Percentiles rank a stretch among this genome's conserved stretches.
These are phyloP conservation scores for Alternaria angustiovoidea DNA, from an alignment of 2,329 filamentous ascomycete genomes.

Conservation along the genomic window DNA sequence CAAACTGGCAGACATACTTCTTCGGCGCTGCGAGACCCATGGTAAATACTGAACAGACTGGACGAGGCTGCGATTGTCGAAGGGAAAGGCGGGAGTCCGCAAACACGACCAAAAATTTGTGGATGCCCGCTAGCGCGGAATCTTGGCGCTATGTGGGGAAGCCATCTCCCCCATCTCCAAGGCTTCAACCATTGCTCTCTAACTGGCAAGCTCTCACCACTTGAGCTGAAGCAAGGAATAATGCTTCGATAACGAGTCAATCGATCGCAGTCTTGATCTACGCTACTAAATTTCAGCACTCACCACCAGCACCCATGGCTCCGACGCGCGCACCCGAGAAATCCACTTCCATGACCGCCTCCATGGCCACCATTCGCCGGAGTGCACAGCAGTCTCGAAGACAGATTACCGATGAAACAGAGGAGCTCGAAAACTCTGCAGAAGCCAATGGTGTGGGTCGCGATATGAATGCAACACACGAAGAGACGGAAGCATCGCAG, in stretches of 20 bases:
- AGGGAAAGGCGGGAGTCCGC: conserved; percentile 26
- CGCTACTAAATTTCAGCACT: conserved; percentile 28
- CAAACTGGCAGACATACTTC: conserved; percentile 60
- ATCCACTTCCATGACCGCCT: conserved; percentile 9
- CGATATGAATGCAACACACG: conserved; percentile 7
- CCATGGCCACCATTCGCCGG: conserved; percentile 16
- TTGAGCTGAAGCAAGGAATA: neutral
- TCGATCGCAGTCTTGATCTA: conserved; percentile 8
- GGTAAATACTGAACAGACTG: conserved; percentile 20
- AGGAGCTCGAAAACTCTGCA: conserved; percentile 13
- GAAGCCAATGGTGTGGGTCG: conserved; percentile 14
- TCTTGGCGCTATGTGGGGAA: conserved; percentile 40
- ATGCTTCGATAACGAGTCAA: neutral
- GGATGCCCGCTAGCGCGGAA: conserved; percentile 36
- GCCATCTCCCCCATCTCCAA: neutral
- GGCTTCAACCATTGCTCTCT: neutral
- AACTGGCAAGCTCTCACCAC: conserved; percentile 2
- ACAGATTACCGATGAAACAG: conserved; percentile 6
- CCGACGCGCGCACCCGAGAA: conserved; percentile 21
- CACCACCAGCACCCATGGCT: conserved; percentile 23
- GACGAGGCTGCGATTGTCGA: conserved; percentile 12
- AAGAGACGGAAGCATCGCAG: conserved; percentile 14
- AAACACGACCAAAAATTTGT: conserved; percentile 39
- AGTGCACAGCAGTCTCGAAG: conserved; percentile 16
- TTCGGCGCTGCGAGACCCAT: conserved; percentile 76